A percentile compares a stretch with the other conserved stretches of the same genome.
Evolutionary conservation across 2,329 filamentous ascomycete species (phyloP).

Genomic region (Alternaria metachromatica): DNA sequence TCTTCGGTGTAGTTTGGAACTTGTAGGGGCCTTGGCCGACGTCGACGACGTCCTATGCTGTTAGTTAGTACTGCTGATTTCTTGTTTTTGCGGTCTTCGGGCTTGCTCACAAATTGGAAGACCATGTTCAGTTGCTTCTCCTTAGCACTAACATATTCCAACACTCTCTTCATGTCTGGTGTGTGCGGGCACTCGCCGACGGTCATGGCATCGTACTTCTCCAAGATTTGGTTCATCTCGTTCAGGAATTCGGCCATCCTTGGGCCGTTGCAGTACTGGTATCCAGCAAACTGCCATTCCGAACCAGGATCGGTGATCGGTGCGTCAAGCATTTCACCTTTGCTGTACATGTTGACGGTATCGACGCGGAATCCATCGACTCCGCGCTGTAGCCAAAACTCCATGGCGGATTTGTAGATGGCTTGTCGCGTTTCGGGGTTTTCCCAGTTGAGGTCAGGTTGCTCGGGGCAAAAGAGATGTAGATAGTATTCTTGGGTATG

Average conservation of each 20-base stretch:
- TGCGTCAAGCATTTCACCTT: conserved; percentile 43
- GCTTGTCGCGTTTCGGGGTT: conserved; percentile 70
- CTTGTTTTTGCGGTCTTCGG: no score
- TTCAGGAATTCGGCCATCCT: conserved; percentile 71
- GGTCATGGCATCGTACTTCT: conserved; percentile 69
- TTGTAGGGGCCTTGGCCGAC: conserved; percentile 47
- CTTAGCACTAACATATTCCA: conserved; percentile 65
- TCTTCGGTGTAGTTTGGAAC: conserved; percentile 44
- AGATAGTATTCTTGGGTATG: conserved; percentile 76
- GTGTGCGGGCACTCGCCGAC: conserved; percentile 73
- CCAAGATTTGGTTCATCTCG: conserved; percentile 68
- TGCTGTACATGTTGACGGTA: conserved; percentile 49
- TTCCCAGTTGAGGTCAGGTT: conserved; percentile 89
- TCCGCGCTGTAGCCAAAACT: conserved; percentile 79
- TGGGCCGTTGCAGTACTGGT: conserved; percentile 72
- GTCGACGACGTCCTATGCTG: conserved; percentile 49
- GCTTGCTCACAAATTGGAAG: conserved; percentile 57
- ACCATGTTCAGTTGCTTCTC: conserved; percentile 72
- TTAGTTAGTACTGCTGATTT: background rate
- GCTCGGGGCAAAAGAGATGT: conserved; percentile 75
- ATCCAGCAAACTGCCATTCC: conserved; percentile 45
- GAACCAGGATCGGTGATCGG: conserved; percentile 39
- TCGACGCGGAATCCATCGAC: conserved; percentile 58
- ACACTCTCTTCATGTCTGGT: conserved; percentile 63
- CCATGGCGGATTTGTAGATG: conserved; percentile 72